Evolutionary conservation across 2,329 filamentous ascomycete species (phyloP).

Genomic region (Immersiporthe knoxdaviesiana): DNA sequence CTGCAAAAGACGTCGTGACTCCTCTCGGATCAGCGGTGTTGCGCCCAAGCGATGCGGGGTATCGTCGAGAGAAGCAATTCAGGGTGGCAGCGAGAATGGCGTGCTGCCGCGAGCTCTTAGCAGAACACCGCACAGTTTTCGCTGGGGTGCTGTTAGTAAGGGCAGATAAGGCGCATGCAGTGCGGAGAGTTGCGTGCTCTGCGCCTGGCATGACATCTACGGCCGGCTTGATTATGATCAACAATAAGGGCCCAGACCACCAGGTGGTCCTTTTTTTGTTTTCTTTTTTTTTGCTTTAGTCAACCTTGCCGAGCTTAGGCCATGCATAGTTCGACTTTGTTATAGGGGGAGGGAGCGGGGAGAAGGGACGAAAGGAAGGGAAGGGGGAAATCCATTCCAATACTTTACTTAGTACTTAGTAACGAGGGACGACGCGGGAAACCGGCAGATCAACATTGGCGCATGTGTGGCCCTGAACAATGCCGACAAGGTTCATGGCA

Average conservation of each 20-base stretch:
- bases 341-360: not conserved
- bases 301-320: not conserved
- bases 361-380: not conserved
- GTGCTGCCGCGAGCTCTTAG: not conserved
- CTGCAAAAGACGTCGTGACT: not conserved
- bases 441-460: slow-evolving; percentile 9
- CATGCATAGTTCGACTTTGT: not conserved
- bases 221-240: slow-evolving; percentile 5
- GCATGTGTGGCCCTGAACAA: not conserved
- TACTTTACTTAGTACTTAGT: too few species aligned
- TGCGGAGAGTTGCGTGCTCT: slow-evolving; percentile 14
- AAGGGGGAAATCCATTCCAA: too few species aligned
- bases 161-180: not conserved
- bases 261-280: not conserved
- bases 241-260: not conserved
- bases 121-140: not conserved
- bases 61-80: not conserved
- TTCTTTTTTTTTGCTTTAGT: too few species aligned
- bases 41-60: not conserved
- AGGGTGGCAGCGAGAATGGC: not conserved
- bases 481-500: not conserved
- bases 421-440: not conserved
- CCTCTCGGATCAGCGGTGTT: not conserved
- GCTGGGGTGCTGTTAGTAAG: not conserved
- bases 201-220: slow-evolving; percentile 9